Conservation (phyloP, 306 rosid species). For the Cucumis sativus region DNA sequence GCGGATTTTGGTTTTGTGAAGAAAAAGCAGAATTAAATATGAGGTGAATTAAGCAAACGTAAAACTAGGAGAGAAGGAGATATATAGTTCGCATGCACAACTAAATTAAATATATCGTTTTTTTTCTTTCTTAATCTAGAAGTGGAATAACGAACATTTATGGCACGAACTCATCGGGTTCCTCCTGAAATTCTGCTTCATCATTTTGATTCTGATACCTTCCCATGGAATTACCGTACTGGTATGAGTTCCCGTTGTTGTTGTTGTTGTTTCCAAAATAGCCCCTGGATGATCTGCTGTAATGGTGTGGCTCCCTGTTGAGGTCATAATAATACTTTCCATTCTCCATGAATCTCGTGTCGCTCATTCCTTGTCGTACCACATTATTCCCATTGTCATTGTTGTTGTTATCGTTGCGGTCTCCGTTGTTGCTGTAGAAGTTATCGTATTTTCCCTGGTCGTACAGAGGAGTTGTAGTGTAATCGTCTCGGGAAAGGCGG, state of each 20-base stretch:
- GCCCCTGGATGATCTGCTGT: conserved; percentile 18
- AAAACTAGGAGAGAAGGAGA: not conserved
- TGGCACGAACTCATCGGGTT: conserved; percentile 39
- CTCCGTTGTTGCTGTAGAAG: conserved; percentile 11
- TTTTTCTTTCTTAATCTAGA: not conserved
- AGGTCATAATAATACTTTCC: conserved; percentile 47
- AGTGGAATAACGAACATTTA: conserved; percentile 11
- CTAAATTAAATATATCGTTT: not conserved
- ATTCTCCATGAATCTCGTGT: conserved; percentile 66
- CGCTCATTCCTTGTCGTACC: conserved; percentile 79
- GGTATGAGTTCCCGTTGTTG: conserved; percentile 15
- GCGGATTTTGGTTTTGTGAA: conserved; percentile 3
- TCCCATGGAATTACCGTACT: conserved; percentile 32
- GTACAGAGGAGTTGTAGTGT: conserved; percentile 26
- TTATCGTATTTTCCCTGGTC: not conserved
- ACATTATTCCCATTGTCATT: conserved; percentile 10
- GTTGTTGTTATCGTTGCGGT: conserved; percentile 12
- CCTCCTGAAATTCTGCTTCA: conserved; percentile 32
- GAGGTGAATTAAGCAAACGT: not conserved
- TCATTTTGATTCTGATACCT: conserved; percentile 59
- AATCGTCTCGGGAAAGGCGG: conserved; percentile 20
- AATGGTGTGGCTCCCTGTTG: conserved; percentile 23
- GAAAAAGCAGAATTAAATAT: conserved; percentile 22
- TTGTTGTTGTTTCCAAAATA: conserved; percentile 28
- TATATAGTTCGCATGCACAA: not conserved